These are phyloP conservation scores for Termitomyces sp. DNA, from an alignment of 768 basidiomycete species.

Conservation along the genomic window DNA sequence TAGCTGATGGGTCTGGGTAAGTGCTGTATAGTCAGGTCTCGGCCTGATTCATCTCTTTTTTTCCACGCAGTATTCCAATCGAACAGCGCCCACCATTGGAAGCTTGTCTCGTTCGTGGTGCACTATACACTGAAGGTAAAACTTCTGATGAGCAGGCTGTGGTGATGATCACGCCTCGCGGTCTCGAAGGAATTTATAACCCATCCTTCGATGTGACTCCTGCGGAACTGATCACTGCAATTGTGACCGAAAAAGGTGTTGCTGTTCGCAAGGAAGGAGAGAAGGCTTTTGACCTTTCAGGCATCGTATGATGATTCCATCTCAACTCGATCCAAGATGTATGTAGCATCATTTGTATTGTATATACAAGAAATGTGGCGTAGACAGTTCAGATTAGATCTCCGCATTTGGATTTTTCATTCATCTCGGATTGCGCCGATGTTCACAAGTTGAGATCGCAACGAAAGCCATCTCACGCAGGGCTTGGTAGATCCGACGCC, in stretches of 20 bases:
- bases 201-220: slow-evolving; percentile 98
- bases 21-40: slow-evolving; percentile 19
- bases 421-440: too few species aligned
- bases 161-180: slow-evolving; percentile 79
- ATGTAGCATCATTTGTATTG: background rate
- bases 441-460: too few species aligned
- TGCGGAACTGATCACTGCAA: slow-evolving; percentile 87
- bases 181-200: slow-evolving; percentile 73
- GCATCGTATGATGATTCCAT: slow-evolving; percentile 36
- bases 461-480: too few species aligned
- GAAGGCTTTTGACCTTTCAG: slow-evolving; percentile 58
- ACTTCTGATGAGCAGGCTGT: slow-evolving; percentile 56
- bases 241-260: slow-evolving; percentile 95
- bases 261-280: slow-evolving; percentile 65
- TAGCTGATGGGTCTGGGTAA: slow-evolving; percentile 64
- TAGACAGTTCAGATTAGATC: background rate
- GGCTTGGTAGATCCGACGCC: too few species aligned
- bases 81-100: slow-evolving; percentile 88
- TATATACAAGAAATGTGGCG: slow-evolving; percentile 1
- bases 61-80: slow-evolving; percentile 69
- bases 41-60: slow-evolving; percentile 4
- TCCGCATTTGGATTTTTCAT: background rate
- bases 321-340: background rate
- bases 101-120: slow-evolving; percentile 85
- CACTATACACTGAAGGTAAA: slow-evolving; percentile 57